A percentile compares a stretch with the other conserved stretches of the same genome.
Evolutionary conservation across 352 stramenopile genomes (phyloP).

Genomic region (Phytophthora kernoviae): DNA sequence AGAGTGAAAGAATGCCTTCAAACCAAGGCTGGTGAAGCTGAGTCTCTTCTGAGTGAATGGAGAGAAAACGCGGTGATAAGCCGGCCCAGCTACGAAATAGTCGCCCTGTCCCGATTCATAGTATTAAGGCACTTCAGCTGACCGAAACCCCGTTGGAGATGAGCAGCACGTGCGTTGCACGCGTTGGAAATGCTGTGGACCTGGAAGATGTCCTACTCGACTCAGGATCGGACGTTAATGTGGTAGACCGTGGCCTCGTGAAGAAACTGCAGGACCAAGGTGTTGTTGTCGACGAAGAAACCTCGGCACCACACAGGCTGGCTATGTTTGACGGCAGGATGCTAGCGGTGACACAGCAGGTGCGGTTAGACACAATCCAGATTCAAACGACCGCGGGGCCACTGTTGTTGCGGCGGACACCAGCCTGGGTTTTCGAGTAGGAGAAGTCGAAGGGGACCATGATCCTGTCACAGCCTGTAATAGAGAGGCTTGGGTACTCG

Average conservation of each 20-base stretch:
- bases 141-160: not conserved
- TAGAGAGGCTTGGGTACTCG: not conserved
- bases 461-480: not conserved
- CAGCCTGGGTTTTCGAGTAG: not conserved
- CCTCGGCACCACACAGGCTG: not conserved
- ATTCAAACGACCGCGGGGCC: conserved; percentile 1
- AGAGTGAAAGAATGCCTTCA: too few species aligned
- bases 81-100: too few species aligned
- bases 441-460: not conserved
- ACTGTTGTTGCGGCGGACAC: not conserved
- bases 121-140: too few species aligned
- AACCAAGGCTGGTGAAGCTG: too few species aligned
- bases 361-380: not conserved
- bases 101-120: too few species aligned
- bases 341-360: not conserved
- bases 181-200: not conserved
- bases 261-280: not conserved
- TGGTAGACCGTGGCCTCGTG: not conserved
- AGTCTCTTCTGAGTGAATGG: too few species aligned
- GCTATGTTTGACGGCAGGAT: not conserved
- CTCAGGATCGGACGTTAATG: not conserved
- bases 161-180: not conserved
- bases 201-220: not conserved
- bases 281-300: not conserved
- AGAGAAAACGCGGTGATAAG: too few species aligned